Evolutionary conservation across 352 stramenopile species (phyloP), one percentile per base, ranked within the genome.

Genomic region (Phytophthora hybrid): DNA sequence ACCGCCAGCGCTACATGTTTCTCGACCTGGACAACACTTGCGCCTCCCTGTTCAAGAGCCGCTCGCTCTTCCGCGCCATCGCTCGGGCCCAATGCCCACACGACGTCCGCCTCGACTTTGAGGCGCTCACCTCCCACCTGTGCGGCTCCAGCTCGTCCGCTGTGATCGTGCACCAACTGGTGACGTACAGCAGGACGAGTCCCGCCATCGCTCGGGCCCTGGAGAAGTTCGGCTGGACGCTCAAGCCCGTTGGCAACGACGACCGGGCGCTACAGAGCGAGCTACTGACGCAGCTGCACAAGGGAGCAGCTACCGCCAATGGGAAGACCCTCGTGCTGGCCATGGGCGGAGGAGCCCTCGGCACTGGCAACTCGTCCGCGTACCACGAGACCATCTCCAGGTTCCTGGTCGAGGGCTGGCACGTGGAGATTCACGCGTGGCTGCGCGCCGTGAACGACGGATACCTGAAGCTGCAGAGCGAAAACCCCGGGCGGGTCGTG

Each of bases 371-470:
- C 19, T 58, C 47, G 61, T 62, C 47, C 3, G 66, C 59, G 5
- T 71, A 63, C 32, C 62, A 73, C 23, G 62, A 79, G 19, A 53
- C 68, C 8, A 21, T 76, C 26, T 59, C 39, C 21, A 73, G 76
- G 34, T 73, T 79, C 18, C 41, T 78, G 16, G 57, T 63, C 2
- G 23, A 69, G 31, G 41, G 57, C 0, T 78, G 72, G 67, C 58
- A 59, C 11, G 61, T 78, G 14, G 72, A 78, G 58, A 72, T 78
- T 23, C 66, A 78, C 52, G 37, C 66, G 44, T 78, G 72, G 72
- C 51, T 78, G 23, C 68, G 66, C 11, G 39, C 71, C 11, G 26
- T 78, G 32, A 72, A 62, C 46, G 72, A 78, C 46, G 60, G 66
- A 4, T 76, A 69, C 37, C 9, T 78, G 14, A 46, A 53, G 1